These are phyloP conservation scores for Naematelia encephala DNA, from an alignment of 768 basidiomycete species.

Conservation along the genomic window DNA sequence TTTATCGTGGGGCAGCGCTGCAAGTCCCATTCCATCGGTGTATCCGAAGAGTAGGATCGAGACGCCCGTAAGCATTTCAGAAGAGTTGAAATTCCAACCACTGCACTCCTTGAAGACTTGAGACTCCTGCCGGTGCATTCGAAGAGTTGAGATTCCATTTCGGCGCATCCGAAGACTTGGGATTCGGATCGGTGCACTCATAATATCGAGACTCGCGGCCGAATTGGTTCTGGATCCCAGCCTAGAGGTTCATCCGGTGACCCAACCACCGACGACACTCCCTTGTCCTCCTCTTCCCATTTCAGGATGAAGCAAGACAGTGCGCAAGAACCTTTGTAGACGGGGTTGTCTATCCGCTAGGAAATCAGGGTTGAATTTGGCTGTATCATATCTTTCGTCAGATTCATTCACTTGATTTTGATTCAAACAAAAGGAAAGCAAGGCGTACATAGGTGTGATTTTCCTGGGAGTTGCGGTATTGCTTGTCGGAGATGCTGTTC, in stretches of 20 bases:
- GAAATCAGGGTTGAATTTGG: slow-evolving; percentile 43
- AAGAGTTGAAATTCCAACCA: too few relatives aligned
- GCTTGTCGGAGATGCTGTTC: slow-evolving; percentile 25
- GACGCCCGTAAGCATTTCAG: too few relatives aligned
- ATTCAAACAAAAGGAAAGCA: neutral
- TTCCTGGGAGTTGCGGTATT: slow-evolving; percentile 41
- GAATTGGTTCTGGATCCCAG: too few relatives aligned
- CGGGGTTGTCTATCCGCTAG: slow-evolving; percentile 40
- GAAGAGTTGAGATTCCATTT: too few relatives aligned
- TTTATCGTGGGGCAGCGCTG: too few relatives aligned
- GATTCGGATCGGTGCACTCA: too few relatives aligned
- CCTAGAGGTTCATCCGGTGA: slow-evolving; percentile 8
- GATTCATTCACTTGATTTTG: neutral
- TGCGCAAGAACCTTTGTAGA: slow-evolving; percentile 43
- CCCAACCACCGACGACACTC: slow-evolving; percentile 29
- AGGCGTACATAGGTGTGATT: slow-evolving; percentile 40
- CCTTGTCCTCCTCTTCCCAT: slow-evolving; percentile 37
- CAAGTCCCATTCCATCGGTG: too few relatives aligned
- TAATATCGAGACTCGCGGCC: too few relatives aligned
- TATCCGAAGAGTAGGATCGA: too few relatives aligned
- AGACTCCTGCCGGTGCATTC: too few relatives aligned
- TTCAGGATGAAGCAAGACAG: slow-evolving; percentile 47
- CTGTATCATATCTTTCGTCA: slow-evolving; percentile 24
- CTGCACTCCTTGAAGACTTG: too few relatives aligned
- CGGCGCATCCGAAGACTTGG: too few relatives aligned